Base-by-base conservation (phyloP, 2,329 filamentous ascomycete species). In the Cadophora malorum region DNA sequence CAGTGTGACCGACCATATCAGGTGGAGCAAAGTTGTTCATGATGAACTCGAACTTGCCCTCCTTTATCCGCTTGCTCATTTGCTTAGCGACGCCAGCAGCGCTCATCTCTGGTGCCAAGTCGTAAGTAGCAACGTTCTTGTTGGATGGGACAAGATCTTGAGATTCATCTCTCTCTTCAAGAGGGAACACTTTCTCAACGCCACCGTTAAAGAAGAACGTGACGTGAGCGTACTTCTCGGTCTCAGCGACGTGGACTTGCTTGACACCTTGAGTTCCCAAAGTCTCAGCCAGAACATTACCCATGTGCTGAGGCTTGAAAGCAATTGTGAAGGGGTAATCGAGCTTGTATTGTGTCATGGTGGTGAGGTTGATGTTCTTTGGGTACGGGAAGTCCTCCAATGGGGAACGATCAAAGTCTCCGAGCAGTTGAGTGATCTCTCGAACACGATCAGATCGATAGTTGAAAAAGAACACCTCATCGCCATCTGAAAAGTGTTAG, bases 11-110 rank as follows among this genome's bases (percentile, higher is more conserved):
- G 73, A 99, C 96, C 96, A 99, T 99, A 83, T 99, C 96, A 21
- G 96, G 96, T 52, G 96, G 96, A 52, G 96, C 96, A 82, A 99
- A 98, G 89, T 99, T 99, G 90, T 98, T 97, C 96, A 99, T 99
- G 81, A 99, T 86, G 79, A 99, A 98, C 78, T 96, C 94, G 82
- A 94, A 97, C 78, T 92, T 89, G 78, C 91, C 88, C 80, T 96
- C 93, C 31, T 81, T 87, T 73, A 99, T 90, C 68, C 94, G 90
- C 85, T 97, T 96, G 80, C 84, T 88, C 68, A 97, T 91, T 84
- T 97, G 95, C 77, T 96, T 87, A 61, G 93, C 96, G 16, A 99
- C 96, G 55, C 86, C 91, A 74, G 90, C 92, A 73, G 94, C 95
- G 77, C 93, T 97, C 96, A 99, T 99, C 82, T 95, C 93, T 56